Evolutionary conservation across 139 green algal genomes (phyloP), one percentile per base, ranked within the genome.

Genomic region (Diplosphaera chodatii): DNA sequence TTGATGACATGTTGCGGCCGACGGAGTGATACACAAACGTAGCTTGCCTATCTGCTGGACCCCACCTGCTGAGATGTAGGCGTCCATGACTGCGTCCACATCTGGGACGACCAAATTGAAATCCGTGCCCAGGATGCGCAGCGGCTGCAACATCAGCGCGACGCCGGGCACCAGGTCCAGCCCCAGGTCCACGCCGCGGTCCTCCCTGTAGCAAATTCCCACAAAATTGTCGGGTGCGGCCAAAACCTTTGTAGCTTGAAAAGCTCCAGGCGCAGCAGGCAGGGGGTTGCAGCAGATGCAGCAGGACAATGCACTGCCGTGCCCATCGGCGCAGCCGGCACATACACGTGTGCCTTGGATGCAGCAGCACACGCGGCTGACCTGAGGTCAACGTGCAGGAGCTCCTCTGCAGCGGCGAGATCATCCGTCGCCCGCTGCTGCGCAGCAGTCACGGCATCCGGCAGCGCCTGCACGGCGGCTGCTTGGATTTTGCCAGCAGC

Each of bases 11-110:
- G 3, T n/a, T 15, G n/a, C 22, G 28, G 3, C 18, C 31, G 40
- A 67, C 4, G 63, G 4, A 55, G 41, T 3, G 63, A 73, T 20
- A 63, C 55, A 8, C 32, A 73, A n/a, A 32, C 75, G 55, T 40
- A 64, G 20, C 71, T 74, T 0, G 48, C 48, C 23, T 70, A 32
- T 55, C n/a, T n/a, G n/a, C n/a, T n/a, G n/a, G n/a, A 48, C 8
- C 6, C 21, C 22, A 72, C 86, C 82, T 23, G 62, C 63, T 0
- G 70, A 64, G 16, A 96, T 88, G 77, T 94, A 96, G 73, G 87
- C 80, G 63, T 96, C 84, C 68, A 96, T 86, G 4, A 94, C 85
- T 40, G 77, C 80, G 72, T 92, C 87, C 13, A 90, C 74, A 63
- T 87, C 82, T 0, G 87, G 87, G 0, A 80, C 68, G 0, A 90